Evolutionary conservation across 768 basidiomycete species (phyloP).

Genomic region (Boletus fagicola): DNA sequence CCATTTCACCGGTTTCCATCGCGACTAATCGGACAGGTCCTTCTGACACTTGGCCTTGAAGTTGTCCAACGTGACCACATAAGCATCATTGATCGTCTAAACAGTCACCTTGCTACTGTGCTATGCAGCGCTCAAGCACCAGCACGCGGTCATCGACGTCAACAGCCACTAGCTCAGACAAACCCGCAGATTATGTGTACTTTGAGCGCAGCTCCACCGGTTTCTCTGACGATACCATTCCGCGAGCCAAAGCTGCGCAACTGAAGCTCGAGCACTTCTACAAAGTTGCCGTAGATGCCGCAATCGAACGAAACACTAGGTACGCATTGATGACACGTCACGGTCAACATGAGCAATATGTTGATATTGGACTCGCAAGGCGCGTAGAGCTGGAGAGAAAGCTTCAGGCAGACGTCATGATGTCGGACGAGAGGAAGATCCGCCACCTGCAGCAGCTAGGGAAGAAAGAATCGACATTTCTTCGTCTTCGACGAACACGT

Average conservation of each 20-base stretch:
- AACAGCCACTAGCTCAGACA: conserved; percentile 28
- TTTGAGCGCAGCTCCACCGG: conserved; percentile 78
- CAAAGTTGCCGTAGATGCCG: conserved; percentile 93
- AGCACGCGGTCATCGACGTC: conserved; percentile 29
- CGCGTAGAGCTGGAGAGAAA: conserved; percentile 85
- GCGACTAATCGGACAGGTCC: conserved; percentile 6
- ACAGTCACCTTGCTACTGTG: not conserved
- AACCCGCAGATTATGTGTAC: conserved; percentile 78
- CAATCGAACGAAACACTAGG: conserved; percentile 92
- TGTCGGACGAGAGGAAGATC: conserved; percentile 82
- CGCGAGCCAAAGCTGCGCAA: conserved; percentile 87
- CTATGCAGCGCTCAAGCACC: conserved; percentile 33
- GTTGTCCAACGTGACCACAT: not conserved
- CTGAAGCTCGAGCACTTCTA: conserved; percentile 96
- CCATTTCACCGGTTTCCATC: conserved; percentile 16
- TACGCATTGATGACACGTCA: conserved; percentile 32
- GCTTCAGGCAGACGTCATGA: conserved; percentile 63
- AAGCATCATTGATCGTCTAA: not conserved
- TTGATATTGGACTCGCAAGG: conserved; percentile 39
- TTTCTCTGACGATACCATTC: conserved; percentile 78
- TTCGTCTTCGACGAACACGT: conserved; percentile 85
- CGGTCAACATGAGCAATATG: not conserved
- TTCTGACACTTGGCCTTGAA: not conserved
- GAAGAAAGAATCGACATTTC: conserved; percentile 83
- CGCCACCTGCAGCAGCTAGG: conserved; percentile 81